A percentile compares a stretch with the other conserved stretches of the same genome.
Evolutionary conservation across 78 protist genomes (phyloP).

Genomic region (Speleostelium caveatum): DNA sequence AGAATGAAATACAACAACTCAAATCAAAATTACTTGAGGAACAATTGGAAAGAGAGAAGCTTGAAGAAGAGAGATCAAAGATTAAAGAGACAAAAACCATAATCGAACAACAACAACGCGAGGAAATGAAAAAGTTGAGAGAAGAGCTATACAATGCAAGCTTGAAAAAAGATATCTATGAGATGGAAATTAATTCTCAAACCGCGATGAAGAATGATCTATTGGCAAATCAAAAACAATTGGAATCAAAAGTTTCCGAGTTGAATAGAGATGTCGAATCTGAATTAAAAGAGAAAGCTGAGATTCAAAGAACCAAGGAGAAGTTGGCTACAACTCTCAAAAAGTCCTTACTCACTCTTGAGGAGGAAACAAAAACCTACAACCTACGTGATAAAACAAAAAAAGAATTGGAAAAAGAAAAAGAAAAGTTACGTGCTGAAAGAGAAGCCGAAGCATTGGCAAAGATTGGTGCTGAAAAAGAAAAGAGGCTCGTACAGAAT

Average conservation of each 20-base stretch:
- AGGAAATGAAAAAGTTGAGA: constrained; percentile 50
- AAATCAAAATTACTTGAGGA: constrained; percentile 24
- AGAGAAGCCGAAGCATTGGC: constrained; percentile 23
- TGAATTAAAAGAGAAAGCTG: constrained; percentile 21
- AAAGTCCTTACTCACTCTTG: constrained; percentile 35
- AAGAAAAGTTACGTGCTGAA: constrained; percentile 19
- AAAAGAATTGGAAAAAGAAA: constrained; percentile 60
- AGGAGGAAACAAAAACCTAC: constrained; percentile 44
- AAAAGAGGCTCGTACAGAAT: constrained; percentile 38
- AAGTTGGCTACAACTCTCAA: constrained; percentile 26
- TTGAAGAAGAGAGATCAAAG: constrained; percentile 15
- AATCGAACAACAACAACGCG: constrained; percentile 31
- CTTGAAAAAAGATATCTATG: constrained; percentile 10
- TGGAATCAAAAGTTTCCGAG: constrained; percentile 7
- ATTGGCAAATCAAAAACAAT: not conserved
- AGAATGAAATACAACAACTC: constrained; percentile 37
- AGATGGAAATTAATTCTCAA: constrained; percentile 15
- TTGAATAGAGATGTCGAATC: constrained; percentile 25
- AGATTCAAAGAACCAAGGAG: constrained; percentile 43
- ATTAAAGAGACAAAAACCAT: constrained; percentile 21
- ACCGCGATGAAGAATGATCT: constrained; percentile 1
- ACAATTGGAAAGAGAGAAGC: constrained; percentile 2
- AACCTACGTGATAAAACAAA: constrained; percentile 41
- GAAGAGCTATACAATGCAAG: constrained; percentile 41
- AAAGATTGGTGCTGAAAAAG: constrained; percentile 50